These are phyloP conservation scores for Rutidosis leptorrhynchoides DNA, from an alignment of 129 eudicot genomes.

Conservation along the genomic window DNA sequence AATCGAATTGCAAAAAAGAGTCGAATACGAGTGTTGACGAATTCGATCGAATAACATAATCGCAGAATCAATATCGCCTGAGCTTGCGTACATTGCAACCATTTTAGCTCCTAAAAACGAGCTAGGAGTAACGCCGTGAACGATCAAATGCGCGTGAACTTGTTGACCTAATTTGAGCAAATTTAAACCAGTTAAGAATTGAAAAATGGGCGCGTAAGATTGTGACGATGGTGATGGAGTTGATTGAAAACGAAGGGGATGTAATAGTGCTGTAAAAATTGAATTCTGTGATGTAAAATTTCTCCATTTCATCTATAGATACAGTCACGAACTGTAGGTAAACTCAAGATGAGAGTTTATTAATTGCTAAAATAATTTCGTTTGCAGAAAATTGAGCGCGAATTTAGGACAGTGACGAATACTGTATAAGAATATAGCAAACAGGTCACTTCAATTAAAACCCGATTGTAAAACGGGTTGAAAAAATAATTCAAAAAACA, in stretches of 20 bases:
- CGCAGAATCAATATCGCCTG: conserved; percentile 59
- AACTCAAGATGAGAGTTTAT: neutral
- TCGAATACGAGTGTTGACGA: conserved; percentile 19
- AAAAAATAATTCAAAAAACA: no score
- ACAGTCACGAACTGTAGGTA: neutral
- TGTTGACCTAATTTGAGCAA: conserved; percentile 59
- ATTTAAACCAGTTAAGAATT: conserved; percentile 56
- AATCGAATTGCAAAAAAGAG: conserved; percentile 58
- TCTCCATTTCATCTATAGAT: conserved; percentile 42
- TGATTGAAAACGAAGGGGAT: conserved; percentile 33
- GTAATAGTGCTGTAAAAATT: conserved; percentile 37
- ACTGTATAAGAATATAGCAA: neutral
- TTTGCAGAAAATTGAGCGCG: neutral
- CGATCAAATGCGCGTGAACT: conserved; percentile 50
- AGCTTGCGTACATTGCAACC: conserved; percentile 85
- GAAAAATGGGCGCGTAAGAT: conserved; percentile 55
- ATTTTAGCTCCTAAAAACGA: conserved; percentile 59
- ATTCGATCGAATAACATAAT: conserved; percentile 27
- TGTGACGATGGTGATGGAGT: conserved; percentile 20
- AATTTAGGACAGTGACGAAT: neutral
- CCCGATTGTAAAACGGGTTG: neutral
- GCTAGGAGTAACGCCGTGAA: conserved; percentile 52
- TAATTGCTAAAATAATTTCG: neutral
- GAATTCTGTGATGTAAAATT: conserved; percentile 28
- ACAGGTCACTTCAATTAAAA: neutral